Evolutionary conservation across 352 stramenopile genomes (phyloP), one percentile per base, ranked within the genome.

Genomic region (Globisporangium iwayamae): DNA sequence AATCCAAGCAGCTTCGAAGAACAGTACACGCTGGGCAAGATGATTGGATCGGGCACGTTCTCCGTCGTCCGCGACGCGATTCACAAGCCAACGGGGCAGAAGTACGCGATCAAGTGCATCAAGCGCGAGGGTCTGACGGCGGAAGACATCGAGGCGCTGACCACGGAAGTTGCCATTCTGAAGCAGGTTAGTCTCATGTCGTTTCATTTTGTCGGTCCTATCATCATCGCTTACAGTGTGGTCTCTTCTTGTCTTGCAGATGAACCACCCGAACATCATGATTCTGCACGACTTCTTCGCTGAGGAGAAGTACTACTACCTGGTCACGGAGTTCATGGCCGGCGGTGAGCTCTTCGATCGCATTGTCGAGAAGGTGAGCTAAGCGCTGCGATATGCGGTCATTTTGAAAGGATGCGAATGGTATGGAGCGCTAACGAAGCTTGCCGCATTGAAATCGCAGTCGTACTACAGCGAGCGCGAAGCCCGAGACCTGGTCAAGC

Each of bases 321-420:
- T 99, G 54, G 95, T 99, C 3, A 98, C 98, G 39, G 96, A 99
- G 76, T 94, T 98, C 56, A 98, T 98, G 82, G 90, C 89, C 39
- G 97, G 97, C 34, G 93, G 94, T 22, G 85, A 94, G 63, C 81
- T 93, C 11, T 94, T 96, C 60, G 87, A 93, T 32, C 86, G 86
- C 54, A 93, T 95, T 9, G 86, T 95, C 14, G 79, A 95, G 57
- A 95, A 95, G 76, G 85, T 92, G 51, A 16, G 73, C 10, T 25
- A 2, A n/a, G n/a, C 16, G 14, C 8, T 20, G 55, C 8, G 14
- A 47, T 20, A 2, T 43, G 38, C 22, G 10, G 32, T 20, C 20
- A 39, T 39, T 39, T 4, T 1, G 13, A 16, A 18, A 10, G 30
- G 25, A 30, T 39, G 3, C 11, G 18, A 32, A 48, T 54, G 25